Percentiles rank a stretch among this genome's conserved stretches.
Conservation (phyloP, 768 basidiomycete species). For the Solioccasus polychromus region DNA sequence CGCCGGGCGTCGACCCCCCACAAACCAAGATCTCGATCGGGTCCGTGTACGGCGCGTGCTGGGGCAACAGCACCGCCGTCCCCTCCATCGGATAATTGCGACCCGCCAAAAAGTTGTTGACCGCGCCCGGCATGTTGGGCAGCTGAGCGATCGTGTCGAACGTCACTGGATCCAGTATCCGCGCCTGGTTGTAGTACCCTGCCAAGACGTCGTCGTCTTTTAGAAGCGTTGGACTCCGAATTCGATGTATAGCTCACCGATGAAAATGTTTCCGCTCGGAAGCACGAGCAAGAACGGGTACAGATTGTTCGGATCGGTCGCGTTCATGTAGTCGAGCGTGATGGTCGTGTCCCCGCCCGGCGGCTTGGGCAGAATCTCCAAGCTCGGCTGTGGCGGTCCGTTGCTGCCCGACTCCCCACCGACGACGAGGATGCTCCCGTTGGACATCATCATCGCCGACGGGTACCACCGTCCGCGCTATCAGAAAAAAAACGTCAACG, state of each 20-base stretch:
- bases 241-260: conserved; percentile 46
- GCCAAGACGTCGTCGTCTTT: neutral
- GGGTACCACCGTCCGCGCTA: conserved; percentile 74
- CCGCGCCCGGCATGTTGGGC: conserved; percentile 74
- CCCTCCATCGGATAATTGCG: conserved; percentile 80
- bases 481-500: neutral
- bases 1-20: conserved; percentile 67
- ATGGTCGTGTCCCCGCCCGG: conserved; percentile 58
- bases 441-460: conserved; percentile 62
- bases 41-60: conserved; percentile 69
- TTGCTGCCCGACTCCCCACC: conserved; percentile 77
- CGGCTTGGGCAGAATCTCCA: conserved; percentile 71
- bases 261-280: conserved; percentile 66
- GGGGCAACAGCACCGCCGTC: conserved; percentile 65
- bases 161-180: conserved; percentile 63
- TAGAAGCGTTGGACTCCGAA: neutral
- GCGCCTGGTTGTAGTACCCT: conserved; percentile 83
- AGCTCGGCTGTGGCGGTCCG: conserved; percentile 58
- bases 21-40: conserved; percentile 69
- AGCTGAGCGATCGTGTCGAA: conserved; percentile 58
- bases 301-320: conserved; percentile 77
- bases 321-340: conserved; percentile 64
- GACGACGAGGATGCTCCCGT: conserved; percentile 70
- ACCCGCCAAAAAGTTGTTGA: conserved; percentile 68
- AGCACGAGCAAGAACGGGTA: conserved; percentile 77